These are phyloP conservation scores for Hypoxylon sp. DNA, from an alignment of 2,329 filamentous ascomycete species.

Conservation along the genomic window DNA sequence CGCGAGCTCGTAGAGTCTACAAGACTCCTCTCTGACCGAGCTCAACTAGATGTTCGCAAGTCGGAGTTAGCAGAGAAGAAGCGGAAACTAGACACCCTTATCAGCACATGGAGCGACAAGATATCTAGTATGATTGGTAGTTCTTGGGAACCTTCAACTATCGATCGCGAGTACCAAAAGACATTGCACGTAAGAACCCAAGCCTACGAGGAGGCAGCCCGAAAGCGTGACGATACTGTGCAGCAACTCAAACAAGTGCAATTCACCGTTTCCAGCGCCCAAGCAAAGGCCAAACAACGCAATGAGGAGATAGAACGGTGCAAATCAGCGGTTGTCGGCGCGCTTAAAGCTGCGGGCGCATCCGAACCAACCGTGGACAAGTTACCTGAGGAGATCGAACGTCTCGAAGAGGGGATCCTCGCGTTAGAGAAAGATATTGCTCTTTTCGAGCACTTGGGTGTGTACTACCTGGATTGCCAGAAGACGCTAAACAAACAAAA, in stretches of 20 bases:
- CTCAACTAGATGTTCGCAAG: constrained; percentile 84
- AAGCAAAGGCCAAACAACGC: constrained; percentile 74
- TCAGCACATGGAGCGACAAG: constrained; percentile 77
- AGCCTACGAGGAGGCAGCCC: constrained; percentile 73
- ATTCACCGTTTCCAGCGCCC: constrained; percentile 75
- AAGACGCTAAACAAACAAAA: constrained; percentile 75
- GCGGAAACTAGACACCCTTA: constrained; percentile 81
- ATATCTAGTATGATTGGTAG: constrained; percentile 73
- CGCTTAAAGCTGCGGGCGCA: constrained; percentile 59
- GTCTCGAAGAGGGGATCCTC: constrained; percentile 66
- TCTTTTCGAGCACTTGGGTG: constrained; percentile 75
- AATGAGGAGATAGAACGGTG: constrained; percentile 71
- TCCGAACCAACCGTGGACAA: constrained; percentile 65
- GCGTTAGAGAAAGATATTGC: constrained; percentile 75
- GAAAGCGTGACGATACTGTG: constrained; percentile 75
- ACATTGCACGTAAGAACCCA: constrained; percentile 69
- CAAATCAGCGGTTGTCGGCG: constrained; percentile 67
- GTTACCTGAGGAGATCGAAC: constrained; percentile 64
- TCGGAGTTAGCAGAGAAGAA: constrained; percentile 82
- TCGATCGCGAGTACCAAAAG: constrained; percentile 79
- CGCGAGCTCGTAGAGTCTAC: constrained; percentile 88
- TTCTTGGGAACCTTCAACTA: constrained; percentile 75
- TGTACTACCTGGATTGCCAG: constrained; percentile 78
- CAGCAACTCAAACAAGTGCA: constrained; percentile 83
- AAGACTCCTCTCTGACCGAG: constrained; percentile 82